A percentile compares a stretch with the other conserved stretches of the same genome.
phyloP scores from a whole-genome alignment of 768 basidiomycete genomes.

The Termitomyces sp. region DNA sequence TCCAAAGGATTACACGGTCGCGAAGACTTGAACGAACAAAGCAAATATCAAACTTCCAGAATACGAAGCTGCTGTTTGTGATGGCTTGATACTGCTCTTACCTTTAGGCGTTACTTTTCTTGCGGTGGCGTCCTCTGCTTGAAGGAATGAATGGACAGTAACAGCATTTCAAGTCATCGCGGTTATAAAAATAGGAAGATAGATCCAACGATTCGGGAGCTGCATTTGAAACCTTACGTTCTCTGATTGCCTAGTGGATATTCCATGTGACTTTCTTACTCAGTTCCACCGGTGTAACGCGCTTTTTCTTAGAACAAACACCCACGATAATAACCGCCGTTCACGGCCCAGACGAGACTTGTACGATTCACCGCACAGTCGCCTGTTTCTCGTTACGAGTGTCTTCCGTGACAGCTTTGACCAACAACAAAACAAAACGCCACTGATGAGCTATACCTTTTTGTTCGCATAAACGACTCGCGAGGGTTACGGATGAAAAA shows the following conservation, averaged over 20 bases:
- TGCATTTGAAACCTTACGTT: not conserved
- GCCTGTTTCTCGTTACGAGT: not conserved
- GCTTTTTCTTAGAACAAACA: not conserved
- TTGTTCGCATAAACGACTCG: not conserved
- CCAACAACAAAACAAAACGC: not conserved
- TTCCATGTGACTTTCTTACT: not conserved
- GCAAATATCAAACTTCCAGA: not conserved
- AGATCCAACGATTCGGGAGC: not conserved
- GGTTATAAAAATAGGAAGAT: not conserved
- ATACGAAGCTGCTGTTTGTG: not conserved
- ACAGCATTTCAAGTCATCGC: not conserved
- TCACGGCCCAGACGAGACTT: not conserved
- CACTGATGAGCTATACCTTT: not conserved
- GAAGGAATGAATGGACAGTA: not conserved
- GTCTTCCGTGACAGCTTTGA: not conserved
- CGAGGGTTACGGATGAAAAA: not conserved
- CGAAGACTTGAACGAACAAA: not conserved
- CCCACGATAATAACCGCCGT: not conserved
- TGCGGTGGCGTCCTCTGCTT: not conserved
- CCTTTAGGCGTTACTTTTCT: not conserved
- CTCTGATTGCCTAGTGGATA: not conserved
- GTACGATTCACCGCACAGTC: not conserved
- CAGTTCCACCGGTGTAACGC: not conserved
- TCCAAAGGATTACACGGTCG: not conserved
- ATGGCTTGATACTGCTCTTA: no score